These are phyloP conservation scores for Theileria orientalis DNA, from an alignment of 169 alveolate genomes.

Conservation along the genomic window DNA sequence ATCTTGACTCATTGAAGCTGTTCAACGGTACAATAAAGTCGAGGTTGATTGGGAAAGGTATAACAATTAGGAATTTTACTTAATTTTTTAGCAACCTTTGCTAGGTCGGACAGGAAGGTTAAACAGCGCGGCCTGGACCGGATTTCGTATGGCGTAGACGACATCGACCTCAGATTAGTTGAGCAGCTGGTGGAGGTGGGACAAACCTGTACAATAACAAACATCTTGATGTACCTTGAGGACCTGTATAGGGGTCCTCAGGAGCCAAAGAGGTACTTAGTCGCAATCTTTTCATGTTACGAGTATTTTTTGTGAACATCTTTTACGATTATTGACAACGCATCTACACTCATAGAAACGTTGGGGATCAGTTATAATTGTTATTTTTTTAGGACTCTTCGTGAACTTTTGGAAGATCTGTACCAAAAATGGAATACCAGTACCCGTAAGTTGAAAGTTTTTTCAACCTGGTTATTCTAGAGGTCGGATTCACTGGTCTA, in stretches of 20 bases:
- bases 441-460: background rate
- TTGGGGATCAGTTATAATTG: too few species aligned
- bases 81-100: constrained; percentile 25
- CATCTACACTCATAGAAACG: too few species aligned
- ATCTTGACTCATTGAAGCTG: background rate
- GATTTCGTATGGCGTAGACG: constrained; percentile 47
- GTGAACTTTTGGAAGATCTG: constrained; percentile 46
- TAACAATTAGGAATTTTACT: background rate
- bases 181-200: constrained; percentile 58
- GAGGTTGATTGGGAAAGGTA: constrained; percentile 23
- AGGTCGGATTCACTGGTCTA: constrained; percentile 47
- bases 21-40: constrained; percentile 14
- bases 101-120: constrained; percentile 29
- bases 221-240: constrained; percentile 53
- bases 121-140: constrained; percentile 48
- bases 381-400: constrained; percentile 35
- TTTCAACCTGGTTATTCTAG: background rate
- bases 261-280: background rate
- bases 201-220: constrained; percentile 62
- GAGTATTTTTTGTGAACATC: too few species aligned
- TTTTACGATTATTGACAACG: too few species aligned
- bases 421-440: constrained; percentile 36
- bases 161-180: constrained; percentile 42
- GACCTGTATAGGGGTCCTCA: constrained; percentile 17
- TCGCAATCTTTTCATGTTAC: too few species aligned